Base-by-base conservation (phyloP, 768 basidiomycete species). In the Macrolepiota dolichaula region DNA sequence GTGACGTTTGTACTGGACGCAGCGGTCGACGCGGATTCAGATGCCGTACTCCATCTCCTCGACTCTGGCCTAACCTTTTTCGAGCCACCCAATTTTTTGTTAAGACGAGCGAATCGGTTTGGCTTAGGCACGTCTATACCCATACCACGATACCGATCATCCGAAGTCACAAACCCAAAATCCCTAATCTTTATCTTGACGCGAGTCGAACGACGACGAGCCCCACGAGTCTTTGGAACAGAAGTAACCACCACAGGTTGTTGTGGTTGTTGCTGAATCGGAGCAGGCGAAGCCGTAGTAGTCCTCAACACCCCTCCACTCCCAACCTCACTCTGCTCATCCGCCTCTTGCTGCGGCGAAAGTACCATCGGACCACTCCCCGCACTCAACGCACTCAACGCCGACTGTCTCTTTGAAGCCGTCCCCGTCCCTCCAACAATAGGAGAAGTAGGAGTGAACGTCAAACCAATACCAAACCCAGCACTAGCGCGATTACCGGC, bases 141-240 rank as follows among this genome's bases (percentile, higher is more conserved):
- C 22, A 75, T 63, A 2, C 78, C 77, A 29, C 62, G 44, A 70
- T 78, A 72, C 35, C 79, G 71, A 65, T 74, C 73, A 62, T 81
- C 77, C 2, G 63, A 47, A 9, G 66, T 27, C 1, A 68, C 51
- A 61, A 73, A 80, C 7, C 73, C 76, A 65, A 76, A 81, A 63
- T 82, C 82, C 47, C 81, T 73, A 46, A 83, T 71, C 51, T 73
- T 72, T 67, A 81, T 73, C 17, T 70, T 55, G 13, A 55, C 38
- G 15, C 38, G 37, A 4, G 36, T 55, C 4, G 54, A 44, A 29
- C 54, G 54, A n/a, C 54, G 54, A 27, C 10, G 37, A 32, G 29
- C 7, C 3, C 29, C 29, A 4, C 35, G 32, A 6, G 51, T 32
- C 4, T 51, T 32, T 7, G 51, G 7, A 3, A 19, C 22, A 19